These are phyloP conservation scores for Stephania japonica DNA, from an alignment of 164 flowering plant species.

Conservation along the genomic window DNA sequence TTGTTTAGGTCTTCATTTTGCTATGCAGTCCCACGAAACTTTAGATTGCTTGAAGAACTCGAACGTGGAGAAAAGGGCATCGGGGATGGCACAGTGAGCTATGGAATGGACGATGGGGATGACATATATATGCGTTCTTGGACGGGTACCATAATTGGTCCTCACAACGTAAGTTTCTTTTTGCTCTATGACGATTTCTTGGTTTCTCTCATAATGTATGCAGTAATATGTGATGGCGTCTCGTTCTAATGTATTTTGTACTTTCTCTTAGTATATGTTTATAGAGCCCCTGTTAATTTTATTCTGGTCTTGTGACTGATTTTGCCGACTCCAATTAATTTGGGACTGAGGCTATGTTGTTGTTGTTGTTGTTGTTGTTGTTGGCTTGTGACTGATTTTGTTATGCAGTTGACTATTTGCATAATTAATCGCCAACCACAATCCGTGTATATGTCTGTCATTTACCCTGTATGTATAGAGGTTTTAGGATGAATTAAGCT, in stretches of 20 bases:
- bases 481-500: too few species aligned
- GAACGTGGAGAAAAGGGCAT: slow-evolving; percentile 93
- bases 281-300: not conserved
- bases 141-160: slow-evolving; percentile 89
- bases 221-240: not conserved
- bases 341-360: too few species aligned
- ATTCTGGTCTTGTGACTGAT: not conserved
- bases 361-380: too few species aligned
- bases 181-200: not conserved
- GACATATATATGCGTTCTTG: slow-evolving; percentile 92
- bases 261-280: too few species aligned
- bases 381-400: not conserved
- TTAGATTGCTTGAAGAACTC: slow-evolving; percentile 86
- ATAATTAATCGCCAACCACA: too few species aligned
- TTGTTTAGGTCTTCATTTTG: slow-evolving; percentile 4
- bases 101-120: slow-evolving; percentile 94
- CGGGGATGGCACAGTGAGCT: slow-evolving; percentile 94
- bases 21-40: slow-evolving; percentile 74
- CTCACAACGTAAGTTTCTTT: slow-evolving; percentile 58
- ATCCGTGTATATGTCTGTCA: too few species aligned
- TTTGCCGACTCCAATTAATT: too few species aligned
- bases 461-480: too few species aligned
- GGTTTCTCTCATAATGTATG: not conserved
- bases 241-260: not conserved
- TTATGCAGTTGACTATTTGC: not conserved